A percentile compares a stretch with the other conserved stretches of the same genome.
Evolutionary conservation across 306 rosid species (phyloP).

Genomic region (Cercis canadensis): DNA sequence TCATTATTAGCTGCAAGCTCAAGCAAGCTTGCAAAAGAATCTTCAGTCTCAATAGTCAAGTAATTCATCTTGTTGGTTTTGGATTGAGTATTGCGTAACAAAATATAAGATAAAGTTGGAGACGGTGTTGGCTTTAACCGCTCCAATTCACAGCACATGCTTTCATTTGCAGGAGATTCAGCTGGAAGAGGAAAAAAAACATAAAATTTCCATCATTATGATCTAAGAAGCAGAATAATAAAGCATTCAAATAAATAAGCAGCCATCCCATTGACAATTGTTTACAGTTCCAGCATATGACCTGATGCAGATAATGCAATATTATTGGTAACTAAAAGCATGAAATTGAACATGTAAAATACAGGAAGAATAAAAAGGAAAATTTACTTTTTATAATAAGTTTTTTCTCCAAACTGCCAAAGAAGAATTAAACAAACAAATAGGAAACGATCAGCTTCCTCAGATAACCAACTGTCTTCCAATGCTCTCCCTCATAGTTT

Average conservation of each 20-base stretch:
- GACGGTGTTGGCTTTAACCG: slow-evolving; percentile 35
- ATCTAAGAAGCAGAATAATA: not conserved
- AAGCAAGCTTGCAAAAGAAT: slow-evolving; percentile 76
- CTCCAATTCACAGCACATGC: slow-evolving; percentile 68
- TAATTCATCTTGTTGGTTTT: slow-evolving; percentile 63
- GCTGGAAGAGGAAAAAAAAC: slow-evolving; percentile 33
- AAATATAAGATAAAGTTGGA: slow-evolving; percentile 28
- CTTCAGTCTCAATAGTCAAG: slow-evolving; percentile 78
- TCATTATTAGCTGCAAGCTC: slow-evolving; percentile 91
- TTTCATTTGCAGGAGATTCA: slow-evolving; percentile 49
- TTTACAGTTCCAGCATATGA: not conserved
- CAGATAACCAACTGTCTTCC: slow-evolving; percentile 3
- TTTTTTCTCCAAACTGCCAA: not conserved
- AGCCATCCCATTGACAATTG: not conserved
- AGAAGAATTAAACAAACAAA: slow-evolving; percentile 8
- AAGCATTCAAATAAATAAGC: not conserved
- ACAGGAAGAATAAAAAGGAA: not conserved
- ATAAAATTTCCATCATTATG: slow-evolving; percentile 1
- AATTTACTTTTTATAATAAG: not conserved
- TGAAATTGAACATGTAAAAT: slow-evolving; percentile 12
- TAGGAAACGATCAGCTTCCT: not conserved
- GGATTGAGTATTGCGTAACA: slow-evolving; percentile 31
- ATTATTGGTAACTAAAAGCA: slow-evolving; percentile 9
- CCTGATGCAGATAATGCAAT: not conserved
- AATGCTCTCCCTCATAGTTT: not conserved